A percentile compares a stretch with the other conserved stretches of the same genome.
These are phyloP conservation scores for Leccinum imitatum DNA, from an alignment of 768 basidiomycete genomes.

Conservation along the genomic window DNA sequence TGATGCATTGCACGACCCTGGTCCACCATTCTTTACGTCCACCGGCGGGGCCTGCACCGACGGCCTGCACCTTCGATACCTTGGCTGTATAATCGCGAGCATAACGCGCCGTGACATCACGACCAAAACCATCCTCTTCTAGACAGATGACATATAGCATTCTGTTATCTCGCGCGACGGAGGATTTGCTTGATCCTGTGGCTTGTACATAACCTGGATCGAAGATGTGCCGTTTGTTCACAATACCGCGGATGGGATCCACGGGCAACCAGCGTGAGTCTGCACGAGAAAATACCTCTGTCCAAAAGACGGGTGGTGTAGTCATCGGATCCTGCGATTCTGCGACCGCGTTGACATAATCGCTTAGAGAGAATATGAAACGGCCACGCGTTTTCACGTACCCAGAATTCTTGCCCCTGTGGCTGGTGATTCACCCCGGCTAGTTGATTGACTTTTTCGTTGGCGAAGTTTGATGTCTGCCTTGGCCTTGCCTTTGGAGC, in stretches of 20 bases:
- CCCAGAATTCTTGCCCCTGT: conserved; percentile 17
- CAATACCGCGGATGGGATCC: conserved; percentile 78
- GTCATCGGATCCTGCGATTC: conserved; percentile 48
- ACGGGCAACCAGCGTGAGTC: conserved; percentile 92
- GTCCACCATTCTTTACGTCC: conserved; percentile 88
- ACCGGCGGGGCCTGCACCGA: conserved; percentile 45
- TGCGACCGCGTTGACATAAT: conserved; percentile 24
- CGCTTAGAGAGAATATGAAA: conserved; percentile 19
- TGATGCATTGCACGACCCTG: conserved; percentile 56
- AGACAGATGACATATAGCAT: conserved; percentile 93
- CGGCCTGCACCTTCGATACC: conserved; percentile 75
- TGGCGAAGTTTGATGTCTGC: conserved; percentile 55
- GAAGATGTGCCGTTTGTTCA: conserved; percentile 79
- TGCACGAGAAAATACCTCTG: conserved; percentile 91
- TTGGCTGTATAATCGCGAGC: conserved; percentile 78
- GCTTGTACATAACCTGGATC: conserved; percentile 55
- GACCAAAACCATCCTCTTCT: conserved; percentile 90
- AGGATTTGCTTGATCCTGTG: conserved; percentile 12
- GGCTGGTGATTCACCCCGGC: conserved; percentile 35
- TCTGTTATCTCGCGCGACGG: conserved; percentile 59
- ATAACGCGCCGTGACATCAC: conserved; percentile 91
- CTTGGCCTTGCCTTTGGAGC: conserved; percentile 39
- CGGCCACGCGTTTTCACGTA: conserved; percentile 14
- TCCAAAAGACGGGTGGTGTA: conserved; percentile 92
- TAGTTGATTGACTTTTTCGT: conserved; percentile 48